Evolutionary conservation across 495 filamentous ascomycete genomes (phyloP).

Genomic region (Pseudevernia furfuracea): DNA sequence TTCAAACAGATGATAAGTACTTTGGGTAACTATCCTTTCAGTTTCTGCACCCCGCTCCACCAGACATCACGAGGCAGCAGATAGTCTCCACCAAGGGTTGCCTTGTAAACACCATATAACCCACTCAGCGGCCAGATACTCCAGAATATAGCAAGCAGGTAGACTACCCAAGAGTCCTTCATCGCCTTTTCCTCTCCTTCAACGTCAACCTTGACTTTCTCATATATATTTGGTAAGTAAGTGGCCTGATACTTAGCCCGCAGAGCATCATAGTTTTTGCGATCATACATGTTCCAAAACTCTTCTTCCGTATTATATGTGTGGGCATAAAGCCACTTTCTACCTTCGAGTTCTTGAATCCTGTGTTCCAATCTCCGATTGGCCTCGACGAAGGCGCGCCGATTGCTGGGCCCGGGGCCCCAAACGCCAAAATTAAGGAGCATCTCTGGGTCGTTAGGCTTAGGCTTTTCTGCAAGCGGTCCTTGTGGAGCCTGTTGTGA

Average conservation of each 20-base stretch:
- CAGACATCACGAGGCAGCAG: neutral
- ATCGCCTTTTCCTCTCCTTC: slow-evolving; percentile 27
- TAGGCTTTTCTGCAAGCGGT: slow-evolving; percentile 18
- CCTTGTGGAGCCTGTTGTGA: slow-evolving; percentile 33
- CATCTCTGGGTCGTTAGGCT: slow-evolving; percentile 20
- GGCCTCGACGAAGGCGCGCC: slow-evolving; percentile 38
- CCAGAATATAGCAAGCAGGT: neutral
- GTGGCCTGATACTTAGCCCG: slow-evolving; percentile 44
- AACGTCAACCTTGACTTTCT: slow-evolving; percentile 42
- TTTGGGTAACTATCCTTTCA: neutral
- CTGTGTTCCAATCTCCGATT: slow-evolving; percentile 61
- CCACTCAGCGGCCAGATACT: slow-evolving; percentile 12
- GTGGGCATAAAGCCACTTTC: slow-evolving; percentile 53
- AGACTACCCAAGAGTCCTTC: slow-evolving; percentile 22
- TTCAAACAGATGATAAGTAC: no score
- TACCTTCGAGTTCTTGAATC: slow-evolving; percentile 57
- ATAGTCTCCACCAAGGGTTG: neutral
- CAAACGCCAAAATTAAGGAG: slow-evolving; percentile 53
- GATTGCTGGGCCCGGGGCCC: slow-evolving; percentile 36
- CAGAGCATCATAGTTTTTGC: slow-evolving; percentile 39
- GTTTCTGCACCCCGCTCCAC: neutral
- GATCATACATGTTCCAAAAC: slow-evolving; percentile 49
- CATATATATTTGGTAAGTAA: slow-evolving; percentile 43
- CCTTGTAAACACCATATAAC: slow-evolving; percentile 1
- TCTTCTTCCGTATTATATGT: slow-evolving; percentile 47